Evolutionary conservation across 192 early-diverging fungal genomes (phyloP), one percentile per base, ranked within the genome.

Genomic region (Chytriomyces sp.): DNA sequence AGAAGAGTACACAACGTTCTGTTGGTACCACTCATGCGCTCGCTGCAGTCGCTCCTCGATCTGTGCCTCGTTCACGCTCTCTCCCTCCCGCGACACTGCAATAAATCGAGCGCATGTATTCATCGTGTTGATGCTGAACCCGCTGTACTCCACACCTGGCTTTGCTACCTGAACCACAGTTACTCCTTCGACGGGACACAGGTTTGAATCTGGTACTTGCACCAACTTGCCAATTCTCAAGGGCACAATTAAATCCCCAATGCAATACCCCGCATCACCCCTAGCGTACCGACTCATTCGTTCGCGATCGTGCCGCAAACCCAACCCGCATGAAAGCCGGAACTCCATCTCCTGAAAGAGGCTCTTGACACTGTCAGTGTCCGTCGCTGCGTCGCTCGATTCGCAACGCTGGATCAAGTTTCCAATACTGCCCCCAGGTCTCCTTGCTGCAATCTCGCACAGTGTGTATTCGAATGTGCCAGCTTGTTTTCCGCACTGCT

Each of bases 371-470:
- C 23, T 28, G 57, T 18, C 23, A 16, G 20, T 10, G 18, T 53
- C 23, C 9, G 63, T 47, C 1, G 20, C 9, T 43, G 47, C 3
- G 64, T 13, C 20, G 67, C 46, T 57, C 20, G 61, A 70, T 75
- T 84, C 81, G 47, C 76, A 72, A 7, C 44, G n/a, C n/a, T 79
- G 49, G 23, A 85, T 83, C 0, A 85, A 67, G 11, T 47, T 20
- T 6, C 72, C 80, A 49, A 85, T 85, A 45, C 50, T 64, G 0
- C 81, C 81, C 0, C 86, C 86, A 0, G 86, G 86, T 57, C 81
- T 47, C 5, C 86, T 23, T 8, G 80, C 82, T 28, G 86, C 86
- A 53, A 87, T 82, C 66, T 87, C 86, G 57, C 86, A 87, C 11
- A 87, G 74, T 5, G 79, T 53, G 45, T 78, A 82, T 7, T 45